These are phyloP conservation scores for Fagus crenata DNA, from an alignment of 306 rosid species.

Conservation along the genomic window DNA sequence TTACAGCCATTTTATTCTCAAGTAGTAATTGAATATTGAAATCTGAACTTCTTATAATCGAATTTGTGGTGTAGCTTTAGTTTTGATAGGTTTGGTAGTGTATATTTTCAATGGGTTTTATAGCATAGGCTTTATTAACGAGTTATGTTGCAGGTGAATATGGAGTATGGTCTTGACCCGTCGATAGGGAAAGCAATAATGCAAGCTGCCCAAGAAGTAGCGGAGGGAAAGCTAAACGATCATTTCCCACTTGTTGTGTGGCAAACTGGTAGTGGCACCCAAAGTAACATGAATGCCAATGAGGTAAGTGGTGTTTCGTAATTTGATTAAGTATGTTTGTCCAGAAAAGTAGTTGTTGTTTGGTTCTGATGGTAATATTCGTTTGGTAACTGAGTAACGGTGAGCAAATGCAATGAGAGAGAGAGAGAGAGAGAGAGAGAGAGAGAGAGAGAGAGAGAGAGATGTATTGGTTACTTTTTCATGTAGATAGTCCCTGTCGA, in stretches of 20 bases:
- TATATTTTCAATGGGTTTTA: not conserved
- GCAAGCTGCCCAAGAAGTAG: conserved; percentile 95
- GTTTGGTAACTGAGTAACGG: not conserved
- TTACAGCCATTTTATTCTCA: not conserved
- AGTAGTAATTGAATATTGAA: not conserved
- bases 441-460: not conserved
- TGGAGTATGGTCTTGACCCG: conserved; percentile 91
- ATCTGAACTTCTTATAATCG: not conserved
- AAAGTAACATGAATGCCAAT: conserved; percentile 98
- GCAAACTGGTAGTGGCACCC: conserved; percentile 99
- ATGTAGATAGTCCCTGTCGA: not conserved
- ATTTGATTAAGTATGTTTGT: not conserved
- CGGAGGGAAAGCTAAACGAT: conserved; percentile 90
- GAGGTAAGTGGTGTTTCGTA: conserved; percentile 48
- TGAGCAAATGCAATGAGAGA: not conserved
- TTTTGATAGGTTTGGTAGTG: too few species aligned
- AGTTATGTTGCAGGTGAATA: conserved; percentile 61
- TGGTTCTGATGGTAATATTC: not conserved
- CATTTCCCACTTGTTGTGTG: conserved; percentile 97
- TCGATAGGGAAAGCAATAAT: conserved; percentile 80
- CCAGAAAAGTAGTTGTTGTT: not conserved
- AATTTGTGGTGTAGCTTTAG: not conserved
- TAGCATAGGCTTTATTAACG: not conserved
- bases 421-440: not conserved
- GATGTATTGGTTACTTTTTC: not conserved